Percentiles rank a stretch among this genome's conserved stretches.
Conservation (phyloP, 345 rosid genomes). For the Garcia nutans region DNA sequence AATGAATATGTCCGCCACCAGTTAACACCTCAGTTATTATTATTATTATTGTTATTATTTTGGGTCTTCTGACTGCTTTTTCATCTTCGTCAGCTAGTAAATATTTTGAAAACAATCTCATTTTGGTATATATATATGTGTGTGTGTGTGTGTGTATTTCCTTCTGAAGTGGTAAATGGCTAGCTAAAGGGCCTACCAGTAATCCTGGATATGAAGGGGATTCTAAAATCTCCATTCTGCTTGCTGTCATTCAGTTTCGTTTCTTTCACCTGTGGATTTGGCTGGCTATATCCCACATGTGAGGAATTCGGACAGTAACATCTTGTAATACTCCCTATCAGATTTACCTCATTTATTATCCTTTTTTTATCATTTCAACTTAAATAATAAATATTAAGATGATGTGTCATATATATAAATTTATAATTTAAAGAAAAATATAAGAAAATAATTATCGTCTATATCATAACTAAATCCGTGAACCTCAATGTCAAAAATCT, state of each 20-base stretch:
- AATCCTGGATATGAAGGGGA: not conserved
- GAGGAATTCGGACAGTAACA: conserved; percentile 30
- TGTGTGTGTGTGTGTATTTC: too few relatives aligned
- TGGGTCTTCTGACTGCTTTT: too few relatives aligned
- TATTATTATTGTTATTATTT: too few relatives aligned
- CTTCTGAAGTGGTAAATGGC: not conserved
- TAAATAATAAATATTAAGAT: too few relatives aligned
- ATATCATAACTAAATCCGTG: conserved; percentile 40
- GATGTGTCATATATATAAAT: too few relatives aligned
- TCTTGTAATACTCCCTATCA: not conserved
- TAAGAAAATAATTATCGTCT: not conserved
- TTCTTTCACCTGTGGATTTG: conserved; percentile 13
- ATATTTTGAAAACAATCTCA: too few relatives aligned
- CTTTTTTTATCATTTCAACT: too few relatives aligned
- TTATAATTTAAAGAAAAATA: too few relatives aligned
- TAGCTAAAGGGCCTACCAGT: not conserved
- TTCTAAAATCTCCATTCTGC: not conserved
- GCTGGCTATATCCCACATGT: conserved; percentile 31
- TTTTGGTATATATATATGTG: too few relatives aligned
- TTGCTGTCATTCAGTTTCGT: conserved; percentile 9
- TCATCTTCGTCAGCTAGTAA: too few relatives aligned
- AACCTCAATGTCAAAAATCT: conserved; percentile 42
- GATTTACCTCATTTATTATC: not conserved
- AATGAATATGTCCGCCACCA: too few relatives aligned
- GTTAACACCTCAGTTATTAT: too few relatives aligned